Percentiles rank a stretch among this genome's conserved stretches.
phyloP scores from a whole-genome alignment of 108 stramenopile species.

The Mayamaea pseudoterrestris region DNA sequence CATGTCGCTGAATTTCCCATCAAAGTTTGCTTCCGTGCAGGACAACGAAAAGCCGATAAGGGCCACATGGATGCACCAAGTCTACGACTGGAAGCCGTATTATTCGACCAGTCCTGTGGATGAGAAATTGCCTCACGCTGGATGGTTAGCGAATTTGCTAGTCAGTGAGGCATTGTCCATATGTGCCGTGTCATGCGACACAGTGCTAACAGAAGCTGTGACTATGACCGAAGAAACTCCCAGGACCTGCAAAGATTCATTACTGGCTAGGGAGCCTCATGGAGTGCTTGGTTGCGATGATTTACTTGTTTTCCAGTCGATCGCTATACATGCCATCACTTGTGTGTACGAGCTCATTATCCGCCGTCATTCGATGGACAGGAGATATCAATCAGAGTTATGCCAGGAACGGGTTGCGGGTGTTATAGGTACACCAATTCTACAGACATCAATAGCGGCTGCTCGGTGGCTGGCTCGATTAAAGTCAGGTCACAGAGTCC shows the following conservation, averaged over 20 bases:
- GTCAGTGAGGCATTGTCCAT: constrained; percentile 60
- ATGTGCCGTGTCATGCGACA: constrained; percentile 52
- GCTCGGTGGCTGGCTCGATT: constrained; percentile 53
- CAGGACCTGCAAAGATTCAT: neutral
- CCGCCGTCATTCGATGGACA: constrained; percentile 73
- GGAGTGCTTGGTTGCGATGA: constrained; percentile 36
- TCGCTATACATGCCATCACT: constrained; percentile 58
- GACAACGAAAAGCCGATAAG: neutral
- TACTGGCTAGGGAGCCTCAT: constrained; percentile 15
- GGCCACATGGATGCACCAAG: neutral
- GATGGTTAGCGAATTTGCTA: constrained; percentile 67
- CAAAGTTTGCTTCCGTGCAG: constrained; percentile 19
- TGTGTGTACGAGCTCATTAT: constrained; percentile 60
- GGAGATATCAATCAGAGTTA: constrained; percentile 49
- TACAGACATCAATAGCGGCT: constrained; percentile 39
- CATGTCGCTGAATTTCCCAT: constrained; percentile 61
- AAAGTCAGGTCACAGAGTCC: constrained; percentile 65
- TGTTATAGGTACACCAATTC: constrained; percentile 32
- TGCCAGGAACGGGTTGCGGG: constrained; percentile 55
- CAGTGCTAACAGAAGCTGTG: constrained; percentile 54
- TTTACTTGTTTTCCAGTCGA: constrained; percentile 62
- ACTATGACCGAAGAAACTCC: constrained; percentile 24
- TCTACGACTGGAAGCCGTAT: constrained; percentile 6
- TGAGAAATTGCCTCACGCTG: constrained; percentile 35
- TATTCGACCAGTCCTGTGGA: constrained; percentile 7